Percentiles rank a stretch among this genome's conserved stretches.
Evolutionary conservation across 164 flowering plant species (phyloP).

Genomic region (Echeveria elegans): DNA sequence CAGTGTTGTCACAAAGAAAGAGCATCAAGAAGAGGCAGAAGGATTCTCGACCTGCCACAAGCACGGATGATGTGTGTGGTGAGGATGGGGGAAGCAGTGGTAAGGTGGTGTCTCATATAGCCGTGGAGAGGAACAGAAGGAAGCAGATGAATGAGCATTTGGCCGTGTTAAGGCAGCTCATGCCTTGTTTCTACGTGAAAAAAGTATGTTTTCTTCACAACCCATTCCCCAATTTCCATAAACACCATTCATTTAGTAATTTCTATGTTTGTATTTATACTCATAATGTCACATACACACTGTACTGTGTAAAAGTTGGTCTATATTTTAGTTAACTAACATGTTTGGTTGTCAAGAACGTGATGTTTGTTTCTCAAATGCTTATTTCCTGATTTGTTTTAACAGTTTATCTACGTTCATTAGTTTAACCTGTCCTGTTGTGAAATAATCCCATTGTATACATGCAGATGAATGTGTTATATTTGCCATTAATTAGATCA

Average conservation of each 20-base stretch:
- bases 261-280: background rate
- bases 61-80: background rate
- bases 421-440: background rate
- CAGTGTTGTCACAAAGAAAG: background rate
- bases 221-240: background rate
- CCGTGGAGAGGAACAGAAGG: constrained; percentile 85
- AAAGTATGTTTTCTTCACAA: constrained; percentile 31
- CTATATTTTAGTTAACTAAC: background rate
- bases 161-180: constrained; percentile 64
- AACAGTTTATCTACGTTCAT: background rate
- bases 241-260: background rate
- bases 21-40: background rate
- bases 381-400: background rate
- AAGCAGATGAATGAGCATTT: constrained; percentile 95
- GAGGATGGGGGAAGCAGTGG: background rate
- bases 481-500: background rate
- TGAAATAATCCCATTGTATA: background rate
- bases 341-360: background rate
- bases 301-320: background rate
- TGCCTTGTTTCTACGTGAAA: constrained; percentile 95
- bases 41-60: background rate
- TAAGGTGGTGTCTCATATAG: constrained; percentile 45
- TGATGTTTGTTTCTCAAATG: background rate
- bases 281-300: background rate
- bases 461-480: background rate